Evolutionary conservation across 768 basidiomycete genomes (phyloP).

Genomic region (Neoboletus magnificus): DNA sequence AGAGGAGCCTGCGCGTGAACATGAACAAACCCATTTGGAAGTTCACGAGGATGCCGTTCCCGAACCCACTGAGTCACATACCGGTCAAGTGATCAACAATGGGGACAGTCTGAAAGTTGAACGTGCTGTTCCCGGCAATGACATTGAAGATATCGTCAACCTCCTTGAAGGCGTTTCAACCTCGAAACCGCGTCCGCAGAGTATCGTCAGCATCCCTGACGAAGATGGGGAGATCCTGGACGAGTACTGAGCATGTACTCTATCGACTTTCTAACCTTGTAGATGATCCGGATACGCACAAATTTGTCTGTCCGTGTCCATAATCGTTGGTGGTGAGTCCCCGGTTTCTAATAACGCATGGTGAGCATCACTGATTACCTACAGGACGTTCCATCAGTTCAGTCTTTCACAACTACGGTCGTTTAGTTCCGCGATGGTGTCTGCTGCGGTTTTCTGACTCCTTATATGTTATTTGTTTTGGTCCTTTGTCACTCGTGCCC

Average conservation of each 20-base stretch:
- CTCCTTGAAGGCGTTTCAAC: conserved; percentile 48
- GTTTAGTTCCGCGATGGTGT: conserved; percentile 30
- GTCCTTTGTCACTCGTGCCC: conserved; percentile 11
- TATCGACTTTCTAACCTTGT: conserved; percentile 13
- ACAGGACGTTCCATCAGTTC: conserved; percentile 13
- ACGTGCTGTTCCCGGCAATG: conserved; percentile 27
- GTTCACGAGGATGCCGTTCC: neutral
- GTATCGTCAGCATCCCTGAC: conserved; percentile 50
- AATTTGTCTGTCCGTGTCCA: conserved; percentile 24
- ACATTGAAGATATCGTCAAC: conserved; percentile 64
- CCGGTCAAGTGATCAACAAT: conserved; percentile 6
- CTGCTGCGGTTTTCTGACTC: conserved; percentile 17
- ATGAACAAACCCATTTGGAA: conserved; percentile 13
- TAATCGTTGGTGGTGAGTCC: conserved; percentile 18
- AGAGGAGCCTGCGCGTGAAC: conserved; percentile 3
- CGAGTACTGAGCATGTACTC: conserved; percentile 40
- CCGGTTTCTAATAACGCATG: neutral
- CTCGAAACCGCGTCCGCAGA: conserved; percentile 40
- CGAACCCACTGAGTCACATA: conserved; percentile 13
- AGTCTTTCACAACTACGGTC: conserved; percentile 31
- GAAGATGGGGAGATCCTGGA: conserved; percentile 54
- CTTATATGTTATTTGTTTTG: conserved; percentile 20
- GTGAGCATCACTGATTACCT: neutral
- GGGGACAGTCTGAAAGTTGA: conserved; percentile 7
- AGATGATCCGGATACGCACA: conserved; percentile 20